Evolutionary conservation across 169 alveolate species (phyloP).

Genomic region (Cryptosporidium canis): DNA sequence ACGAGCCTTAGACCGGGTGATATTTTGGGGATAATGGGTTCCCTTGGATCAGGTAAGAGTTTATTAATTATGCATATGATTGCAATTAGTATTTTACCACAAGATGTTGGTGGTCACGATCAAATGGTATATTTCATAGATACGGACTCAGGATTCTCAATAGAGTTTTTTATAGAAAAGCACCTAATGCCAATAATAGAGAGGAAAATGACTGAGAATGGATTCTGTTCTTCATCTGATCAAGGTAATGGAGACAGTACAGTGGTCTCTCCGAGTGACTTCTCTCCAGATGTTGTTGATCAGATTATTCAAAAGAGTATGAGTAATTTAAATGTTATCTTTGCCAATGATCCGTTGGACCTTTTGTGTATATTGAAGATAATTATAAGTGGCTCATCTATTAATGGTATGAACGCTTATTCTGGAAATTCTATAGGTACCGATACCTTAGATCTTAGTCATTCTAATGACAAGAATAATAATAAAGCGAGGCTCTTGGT

Average conservation of each 20-base stretch:
- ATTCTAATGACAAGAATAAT: not conserved
- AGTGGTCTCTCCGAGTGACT: not conserved
- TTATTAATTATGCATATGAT: conserved; percentile 1
- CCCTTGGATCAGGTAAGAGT: conserved; percentile 32
- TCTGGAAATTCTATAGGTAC: not conserved
- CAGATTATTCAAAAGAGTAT: not conserved
- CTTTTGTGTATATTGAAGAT: conserved; percentile 5
- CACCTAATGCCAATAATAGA: conserved; percentile 46
- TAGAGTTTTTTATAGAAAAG: conserved; percentile 36
- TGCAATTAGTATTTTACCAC: conserved; percentile 27
- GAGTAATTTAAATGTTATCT: conserved; percentile 2
- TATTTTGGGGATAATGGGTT: conserved; percentile 28
- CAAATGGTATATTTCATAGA: conserved; percentile 20
- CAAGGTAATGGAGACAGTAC: not conserved
- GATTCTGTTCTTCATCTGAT: not conserved
- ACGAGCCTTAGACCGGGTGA: conserved; percentile 33
- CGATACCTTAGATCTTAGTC: not conserved
- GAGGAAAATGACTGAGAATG: not conserved
- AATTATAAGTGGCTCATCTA: not conserved
- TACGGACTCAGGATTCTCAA: conserved; percentile 27
- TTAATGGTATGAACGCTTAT: not conserved
- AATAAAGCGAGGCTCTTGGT: conserved; percentile 7
- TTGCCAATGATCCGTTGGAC: conserved; percentile 15
- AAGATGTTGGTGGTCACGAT: conserved; percentile 23
- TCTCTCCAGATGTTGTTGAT: not conserved